These are phyloP conservation scores for Apiotrichum mycotoxinovorans DNA, from an alignment of 1,284 basidiomycete species.

Conservation along the genomic window DNA sequence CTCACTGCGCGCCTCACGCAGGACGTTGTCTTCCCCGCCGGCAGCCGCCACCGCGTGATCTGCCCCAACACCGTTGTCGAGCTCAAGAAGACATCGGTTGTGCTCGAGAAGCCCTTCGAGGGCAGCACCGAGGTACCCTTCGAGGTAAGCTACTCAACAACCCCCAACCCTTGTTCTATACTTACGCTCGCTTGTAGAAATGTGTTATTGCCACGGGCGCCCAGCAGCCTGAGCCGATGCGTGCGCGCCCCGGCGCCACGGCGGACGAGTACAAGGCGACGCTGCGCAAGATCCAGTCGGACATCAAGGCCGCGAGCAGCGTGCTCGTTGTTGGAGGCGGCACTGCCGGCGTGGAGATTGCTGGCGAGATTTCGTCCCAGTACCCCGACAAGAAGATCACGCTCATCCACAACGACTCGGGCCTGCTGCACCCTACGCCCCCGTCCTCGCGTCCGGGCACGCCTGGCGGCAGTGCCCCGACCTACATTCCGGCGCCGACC, in stretches of 20 bases:
- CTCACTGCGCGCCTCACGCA: constrained; percentile 32
- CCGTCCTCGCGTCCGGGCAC: background rate
- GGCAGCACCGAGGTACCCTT: constrained; percentile 45
- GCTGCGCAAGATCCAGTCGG: constrained; percentile 35
- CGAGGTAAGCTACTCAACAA: constrained; percentile 37
- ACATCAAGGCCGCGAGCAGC: constrained; percentile 36
- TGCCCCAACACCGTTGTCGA: constrained; percentile 42
- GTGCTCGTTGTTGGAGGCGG: constrained; percentile 51
- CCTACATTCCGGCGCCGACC: constrained; percentile 27
- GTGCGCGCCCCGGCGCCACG: constrained; percentile 30
- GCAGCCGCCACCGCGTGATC: constrained; percentile 36
- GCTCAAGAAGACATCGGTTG: constrained; percentile 37
- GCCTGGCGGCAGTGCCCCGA: constrained; percentile 5
- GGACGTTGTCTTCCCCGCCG: constrained; percentile 38
- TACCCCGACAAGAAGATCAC: constrained; percentile 35
- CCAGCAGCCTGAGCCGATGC: constrained; percentile 43
- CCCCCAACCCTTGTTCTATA: constrained; percentile 37
- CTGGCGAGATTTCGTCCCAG: constrained; percentile 32
- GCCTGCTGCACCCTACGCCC: constrained; percentile 26
- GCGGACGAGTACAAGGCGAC: constrained; percentile 22
- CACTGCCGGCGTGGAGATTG: constrained; percentile 52
- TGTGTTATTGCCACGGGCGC: constrained; percentile 45
- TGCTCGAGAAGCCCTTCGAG: constrained; percentile 45
- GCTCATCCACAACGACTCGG: constrained; percentile 27
- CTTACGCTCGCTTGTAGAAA: constrained; percentile 22